Percentiles rank a stretch among this genome's conserved stretches.
Evolutionary conservation across 192 early-diverging fungal species (phyloP).

Genomic region (Haplosporangium gracile): DNA sequence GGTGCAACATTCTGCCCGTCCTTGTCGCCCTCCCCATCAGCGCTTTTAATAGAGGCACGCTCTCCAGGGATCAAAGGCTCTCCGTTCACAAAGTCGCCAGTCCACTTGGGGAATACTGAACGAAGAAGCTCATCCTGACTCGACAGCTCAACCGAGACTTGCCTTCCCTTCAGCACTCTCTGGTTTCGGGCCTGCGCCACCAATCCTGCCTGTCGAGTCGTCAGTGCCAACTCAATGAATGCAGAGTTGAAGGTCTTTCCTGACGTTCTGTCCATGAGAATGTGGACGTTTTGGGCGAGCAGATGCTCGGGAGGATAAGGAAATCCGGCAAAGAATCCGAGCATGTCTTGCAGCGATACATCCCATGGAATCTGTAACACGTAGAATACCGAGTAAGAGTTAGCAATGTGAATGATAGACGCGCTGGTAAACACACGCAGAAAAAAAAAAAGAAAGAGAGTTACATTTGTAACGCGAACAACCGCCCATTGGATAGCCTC

Average conservation of each 20-base stretch:
- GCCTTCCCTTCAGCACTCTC: conserved; percentile 72
- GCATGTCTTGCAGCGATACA: conserved; percentile 67
- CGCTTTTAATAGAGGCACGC: background rate
- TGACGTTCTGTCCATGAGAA: conserved; percentile 65
- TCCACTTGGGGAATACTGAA: conserved; percentile 71
- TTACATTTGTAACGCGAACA: conserved; percentile 46
- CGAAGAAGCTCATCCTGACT: conserved; percentile 70
- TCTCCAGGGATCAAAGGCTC: conserved; percentile 56
- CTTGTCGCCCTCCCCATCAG: background rate
- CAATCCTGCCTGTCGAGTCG: conserved; percentile 61
- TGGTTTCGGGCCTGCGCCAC: conserved; percentile 69
- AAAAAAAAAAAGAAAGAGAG: background rate
- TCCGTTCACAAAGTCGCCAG: conserved; percentile 62
- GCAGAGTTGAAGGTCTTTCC: conserved; percentile 80
- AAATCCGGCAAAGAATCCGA: conserved; percentile 57
- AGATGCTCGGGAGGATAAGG: conserved; percentile 57
- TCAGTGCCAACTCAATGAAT: conserved; percentile 73
- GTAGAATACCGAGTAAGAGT: background rate
- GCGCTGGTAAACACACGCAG: background rate
- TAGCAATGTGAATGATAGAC: background rate
- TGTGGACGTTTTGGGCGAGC: conserved; percentile 66
- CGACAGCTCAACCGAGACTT: conserved; percentile 64
- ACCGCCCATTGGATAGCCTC: conserved; percentile 48
- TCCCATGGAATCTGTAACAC: conserved; percentile 70
- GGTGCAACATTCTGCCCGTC: background rate